Percentiles rank a stretch among this genome's conserved stretches.
phyloP scores from a whole-genome alignment of 306 rosid genomes.

The Rubus parviflorus region DNA sequence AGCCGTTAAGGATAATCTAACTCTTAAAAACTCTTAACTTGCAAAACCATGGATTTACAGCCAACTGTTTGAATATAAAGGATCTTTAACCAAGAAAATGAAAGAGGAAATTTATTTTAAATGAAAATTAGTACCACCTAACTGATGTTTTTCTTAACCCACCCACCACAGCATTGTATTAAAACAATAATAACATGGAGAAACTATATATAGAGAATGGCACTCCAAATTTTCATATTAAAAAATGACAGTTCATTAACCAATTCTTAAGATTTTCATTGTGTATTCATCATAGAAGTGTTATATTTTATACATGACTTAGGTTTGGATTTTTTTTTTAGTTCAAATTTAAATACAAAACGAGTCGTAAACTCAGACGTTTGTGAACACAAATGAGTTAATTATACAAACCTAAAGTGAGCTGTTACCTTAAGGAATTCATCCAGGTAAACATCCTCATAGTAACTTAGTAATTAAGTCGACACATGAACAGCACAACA shows the following conservation, averaged over 20 bases:
- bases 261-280: no score
- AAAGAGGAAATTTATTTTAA: neutral
- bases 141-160: neutral
- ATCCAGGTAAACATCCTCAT: neutral
- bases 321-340: no score
- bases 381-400: neutral
- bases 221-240: no score
- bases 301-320: no score
- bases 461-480: neutral
- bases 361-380: neutral
- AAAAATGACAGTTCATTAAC: no score
- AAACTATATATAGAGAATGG: no score
- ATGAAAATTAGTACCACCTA: neutral
- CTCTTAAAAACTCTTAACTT: neutral
- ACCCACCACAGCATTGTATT: neutral
- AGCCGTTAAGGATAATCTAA: constrained; percentile 2
- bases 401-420: neutral
- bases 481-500: neutral
- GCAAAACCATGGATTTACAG: neutral
- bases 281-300: no score
- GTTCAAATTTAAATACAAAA: no score
- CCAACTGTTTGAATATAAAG: neutral
- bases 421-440: neutral
- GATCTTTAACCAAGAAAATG: constrained; percentile 4
- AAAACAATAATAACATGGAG: neutral